Evolutionary conservation across 2,329 filamentous ascomycete genomes (phyloP), one percentile per base, ranked within the genome.

Genomic region (Periconia sp.): DNA sequence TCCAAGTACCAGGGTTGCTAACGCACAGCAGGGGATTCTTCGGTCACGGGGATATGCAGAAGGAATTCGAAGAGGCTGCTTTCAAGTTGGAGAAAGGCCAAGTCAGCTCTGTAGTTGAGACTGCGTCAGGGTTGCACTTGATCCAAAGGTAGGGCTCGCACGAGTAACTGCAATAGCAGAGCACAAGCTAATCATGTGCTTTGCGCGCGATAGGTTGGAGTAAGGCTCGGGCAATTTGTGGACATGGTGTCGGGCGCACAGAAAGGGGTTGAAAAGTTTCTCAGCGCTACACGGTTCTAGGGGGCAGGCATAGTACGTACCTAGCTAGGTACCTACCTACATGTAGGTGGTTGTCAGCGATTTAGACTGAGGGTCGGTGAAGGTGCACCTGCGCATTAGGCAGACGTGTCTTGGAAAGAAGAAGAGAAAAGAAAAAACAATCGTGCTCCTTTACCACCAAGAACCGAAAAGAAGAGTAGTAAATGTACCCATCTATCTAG

Each of bases 31-130:
- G 85, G 59, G 94, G 94, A 18, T 96, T 92, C 76, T 99, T 99
- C 74, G 92, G 91, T 52, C 87, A 84, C 66, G 91, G 92, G 27
- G 93, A 97, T 69, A 99, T 99, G 94, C 94, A 99, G 74, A 93
- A 92, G 79, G 93, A 97, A 77, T 99, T 99, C 70, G 94, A 99
- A 77, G 91, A 97, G 52, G 92, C 92, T 5, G 89, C 94, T 1
- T 99, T 99, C 77, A 87, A 84, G n/a, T 81, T 99, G 51, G 84
- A 92, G 74, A 87, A 88, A 2, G 92, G 92, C 33, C 85, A 97
- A 76, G 86, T 97, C 69, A 97, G 92, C 76, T 81, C 83, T 45
- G 82, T 97, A 37, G 89, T 97, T 13, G 90, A 96, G 76, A 97
- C 94, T 40, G 92, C 92, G 47, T 97, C 92, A 49, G 94, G 94